A percentile compares a stretch with the other conserved stretches of the same genome.
phyloP scores from a whole-genome alignment of 2,329 filamentous ascomycete species.

The Pseudogymnoascus verrucosus region DNA sequence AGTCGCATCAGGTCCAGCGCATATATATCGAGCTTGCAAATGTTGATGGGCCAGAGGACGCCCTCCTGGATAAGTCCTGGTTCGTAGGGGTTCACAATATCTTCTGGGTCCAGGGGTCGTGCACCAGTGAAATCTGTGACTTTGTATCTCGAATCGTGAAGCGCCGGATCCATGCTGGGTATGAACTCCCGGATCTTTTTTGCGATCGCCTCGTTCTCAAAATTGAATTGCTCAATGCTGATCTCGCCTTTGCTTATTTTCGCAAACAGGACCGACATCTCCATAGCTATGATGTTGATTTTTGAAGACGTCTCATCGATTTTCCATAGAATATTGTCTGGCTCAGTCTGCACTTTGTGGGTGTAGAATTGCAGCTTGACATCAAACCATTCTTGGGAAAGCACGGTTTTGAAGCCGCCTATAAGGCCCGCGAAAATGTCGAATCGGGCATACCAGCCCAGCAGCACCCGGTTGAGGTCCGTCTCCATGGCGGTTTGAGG shows the following conservation, averaged over 20 bases:
- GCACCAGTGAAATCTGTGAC: slow-evolving; percentile 55
- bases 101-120: slow-evolving; percentile 45
- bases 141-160: slow-evolving; percentile 54
- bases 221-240: slow-evolving; percentile 53
- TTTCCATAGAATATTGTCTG: slow-evolving; percentile 55
- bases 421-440: slow-evolving; percentile 79
- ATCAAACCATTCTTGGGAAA: slow-evolving; percentile 71
- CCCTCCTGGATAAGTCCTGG: slow-evolving; percentile 62
- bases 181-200: slow-evolving; percentile 43
- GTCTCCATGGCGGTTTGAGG: slow-evolving; percentile 67
- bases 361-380: slow-evolving; percentile 45
- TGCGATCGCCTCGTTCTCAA: slow-evolving; percentile 50
- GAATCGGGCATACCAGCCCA: slow-evolving; percentile 86
- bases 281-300: slow-evolving; percentile 65
- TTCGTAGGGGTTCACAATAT: slow-evolving; percentile 67
- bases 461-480: slow-evolving; percentile 61
- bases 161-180: slow-evolving; percentile 48
- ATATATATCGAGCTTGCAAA: slow-evolving; percentile 68
- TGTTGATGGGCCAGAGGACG: slow-evolving; percentile 66
- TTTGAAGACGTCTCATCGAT: slow-evolving; percentile 59
- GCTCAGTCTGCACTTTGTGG: slow-evolving; percentile 49
- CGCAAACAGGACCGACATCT: slow-evolving; percentile 72
- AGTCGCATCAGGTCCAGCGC: slow-evolving; percentile 74
- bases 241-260: slow-evolving; percentile 58
- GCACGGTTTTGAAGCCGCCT: slow-evolving; percentile 65